Conservation (phyloP, 768 basidiomycete genomes). For the Melanogaster broomeanus region DNA sequence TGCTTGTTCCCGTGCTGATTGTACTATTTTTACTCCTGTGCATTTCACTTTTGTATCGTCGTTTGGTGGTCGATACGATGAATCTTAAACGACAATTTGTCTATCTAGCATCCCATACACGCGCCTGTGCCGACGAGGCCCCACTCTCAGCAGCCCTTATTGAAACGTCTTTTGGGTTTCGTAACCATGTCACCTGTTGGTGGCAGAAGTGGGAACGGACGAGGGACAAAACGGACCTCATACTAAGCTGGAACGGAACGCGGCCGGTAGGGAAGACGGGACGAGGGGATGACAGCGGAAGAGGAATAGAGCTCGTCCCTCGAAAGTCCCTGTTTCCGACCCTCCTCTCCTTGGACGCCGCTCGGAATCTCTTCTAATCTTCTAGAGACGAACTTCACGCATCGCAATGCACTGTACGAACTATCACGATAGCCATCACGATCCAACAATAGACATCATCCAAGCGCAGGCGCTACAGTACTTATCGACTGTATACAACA, state of each 20-base stretch:
- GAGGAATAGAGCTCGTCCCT: too few relatives aligned
- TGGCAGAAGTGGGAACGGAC: constrained; percentile 24
- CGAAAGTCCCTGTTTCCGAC: constrained; percentile 8
- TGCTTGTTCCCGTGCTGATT: constrained; percentile 17
- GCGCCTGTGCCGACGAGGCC: constrained; percentile 30
- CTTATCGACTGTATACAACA: background rate
- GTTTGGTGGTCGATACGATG: constrained; percentile 6
- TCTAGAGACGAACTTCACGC: constrained; percentile 25
- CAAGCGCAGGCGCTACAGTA: background rate
- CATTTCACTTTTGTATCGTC: constrained; percentile 1
- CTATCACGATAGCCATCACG: constrained; percentile 23
- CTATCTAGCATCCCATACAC: constrained; percentile 26
- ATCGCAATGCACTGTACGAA: constrained; percentile 31
- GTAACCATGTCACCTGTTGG: constrained; percentile 23
- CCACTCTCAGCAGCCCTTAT: constrained; percentile 26
- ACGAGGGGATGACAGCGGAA: constrained; percentile 8
- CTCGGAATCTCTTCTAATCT: background rate
- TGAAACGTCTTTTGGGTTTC: constrained; percentile 33
- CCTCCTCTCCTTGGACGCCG: constrained; percentile 1
- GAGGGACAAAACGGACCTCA: constrained; percentile 24
- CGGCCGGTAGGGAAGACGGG: background rate
- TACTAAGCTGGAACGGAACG: constrained; percentile 18
- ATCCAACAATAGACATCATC: constrained; percentile 26
- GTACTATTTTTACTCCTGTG: constrained; percentile 3
- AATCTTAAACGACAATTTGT: constrained; percentile 3